Evolutionary conservation across 78 protist species (phyloP).

Genomic region (Andalucia godoyi): DNA sequence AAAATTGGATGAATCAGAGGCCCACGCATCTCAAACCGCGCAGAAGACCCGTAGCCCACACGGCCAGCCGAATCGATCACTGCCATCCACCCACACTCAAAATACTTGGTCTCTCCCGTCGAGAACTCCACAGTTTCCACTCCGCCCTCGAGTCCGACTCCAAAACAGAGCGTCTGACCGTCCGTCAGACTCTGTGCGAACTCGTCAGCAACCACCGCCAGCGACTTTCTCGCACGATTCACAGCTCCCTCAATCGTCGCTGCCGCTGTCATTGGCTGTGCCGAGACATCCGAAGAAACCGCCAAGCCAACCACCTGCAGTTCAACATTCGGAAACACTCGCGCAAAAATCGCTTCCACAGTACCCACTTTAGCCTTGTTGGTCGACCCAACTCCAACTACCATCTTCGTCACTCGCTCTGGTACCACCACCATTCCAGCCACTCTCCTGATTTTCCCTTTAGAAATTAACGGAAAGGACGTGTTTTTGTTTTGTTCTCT

Average conservation of each 20-base stretch:
- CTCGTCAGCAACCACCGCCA: too few relatives aligned
- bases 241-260: background rate
- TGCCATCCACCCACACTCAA: background rate
- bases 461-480: too few relatives aligned
- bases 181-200: too few relatives aligned
- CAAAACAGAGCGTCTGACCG: background rate
- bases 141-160: background rate
- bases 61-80: background rate
- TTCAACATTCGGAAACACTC: background rate
- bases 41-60: background rate
- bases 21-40: background rate
- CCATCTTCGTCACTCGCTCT: too few relatives aligned
- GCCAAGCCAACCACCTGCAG: background rate
- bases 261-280: background rate
- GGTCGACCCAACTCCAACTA: too few relatives aligned
- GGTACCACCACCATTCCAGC: too few relatives aligned
- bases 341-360: too few relatives aligned
- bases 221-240: background rate
- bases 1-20: background rate
- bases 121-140: background rate
- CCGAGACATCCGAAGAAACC: background rate
- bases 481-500: too few relatives aligned
- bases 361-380: too few relatives aligned
- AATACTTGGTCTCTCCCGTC: background rate
- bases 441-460: too few relatives aligned